Conservation (phyloP, 768 basidiomycete genomes). For the Fibroporia radiculosa region DNA sequence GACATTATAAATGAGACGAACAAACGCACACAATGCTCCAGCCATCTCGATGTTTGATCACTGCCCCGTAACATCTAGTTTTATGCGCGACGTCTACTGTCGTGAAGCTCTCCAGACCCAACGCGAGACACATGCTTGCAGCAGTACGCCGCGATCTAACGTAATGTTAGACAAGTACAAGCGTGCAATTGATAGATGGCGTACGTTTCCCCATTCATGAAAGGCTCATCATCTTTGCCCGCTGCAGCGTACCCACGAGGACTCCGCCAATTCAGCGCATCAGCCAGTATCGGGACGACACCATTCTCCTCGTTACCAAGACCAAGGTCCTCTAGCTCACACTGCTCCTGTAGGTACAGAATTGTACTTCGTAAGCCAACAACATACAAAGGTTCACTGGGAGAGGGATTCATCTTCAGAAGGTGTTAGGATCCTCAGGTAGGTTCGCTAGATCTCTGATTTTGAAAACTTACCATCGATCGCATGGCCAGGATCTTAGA, state of each 20-base stretch:
- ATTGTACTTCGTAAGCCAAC: conserved; percentile 51
- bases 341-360: conserved; percentile 64
- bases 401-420: conserved; percentile 54
- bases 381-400: conserved; percentile 59
- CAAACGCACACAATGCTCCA: conserved; percentile 69
- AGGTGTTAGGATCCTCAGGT: neutral
- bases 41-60: conserved; percentile 59
- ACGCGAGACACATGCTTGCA: conserved; percentile 35
- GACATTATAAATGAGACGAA: neutral
- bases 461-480: conserved; percentile 37
- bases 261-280: conserved; percentile 43
- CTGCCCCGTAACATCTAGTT: conserved; percentile 62
- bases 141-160: conserved; percentile 39
- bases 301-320: conserved; percentile 41
- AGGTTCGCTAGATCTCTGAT: conserved; percentile 3
- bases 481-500: conserved; percentile 67
- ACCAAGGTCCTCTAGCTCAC: conserved; percentile 67
- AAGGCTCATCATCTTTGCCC: neutral
- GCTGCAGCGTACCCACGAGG: conserved; percentile 24
- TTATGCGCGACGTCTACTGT: conserved; percentile 74
- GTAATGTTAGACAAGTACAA: neutral
- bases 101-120: conserved; percentile 52
- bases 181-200: neutral
- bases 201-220: neutral
- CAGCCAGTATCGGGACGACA: conserved; percentile 44